Percentiles rank a stretch among this genome's conserved stretches.
Evolutionary conservation across 495 filamentous ascomycete genomes (phyloP).

Genomic region (Achaetomiella virescens): DNA sequence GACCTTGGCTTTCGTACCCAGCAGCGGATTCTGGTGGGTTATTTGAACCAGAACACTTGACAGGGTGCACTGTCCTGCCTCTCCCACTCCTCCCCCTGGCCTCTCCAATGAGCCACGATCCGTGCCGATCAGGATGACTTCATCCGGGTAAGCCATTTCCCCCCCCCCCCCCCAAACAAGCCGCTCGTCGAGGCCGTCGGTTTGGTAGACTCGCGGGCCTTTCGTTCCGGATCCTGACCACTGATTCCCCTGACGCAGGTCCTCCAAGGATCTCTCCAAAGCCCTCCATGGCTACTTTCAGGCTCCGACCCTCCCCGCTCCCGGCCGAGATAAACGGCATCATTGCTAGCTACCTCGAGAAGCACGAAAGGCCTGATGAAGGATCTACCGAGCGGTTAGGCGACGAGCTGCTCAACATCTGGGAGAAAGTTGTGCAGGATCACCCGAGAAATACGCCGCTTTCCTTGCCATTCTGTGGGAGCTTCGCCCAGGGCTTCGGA

Average conservation of each 20-base stretch:
- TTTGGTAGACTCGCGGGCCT: not conserved
- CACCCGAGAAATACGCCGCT: conserved; percentile 46
- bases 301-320: conserved; percentile 49
- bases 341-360: conserved; percentile 56
- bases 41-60: no score
- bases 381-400: conserved; percentile 55
- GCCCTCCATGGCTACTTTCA: conserved; percentile 50
- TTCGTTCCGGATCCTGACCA: conserved; percentile 1
- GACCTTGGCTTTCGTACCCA: not conserved
- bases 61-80: no score
- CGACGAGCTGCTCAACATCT: conserved; percentile 58
- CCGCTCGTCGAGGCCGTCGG: not conserved
- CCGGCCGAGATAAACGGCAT: conserved; percentile 52
- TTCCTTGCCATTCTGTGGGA: conserved; percentile 57
- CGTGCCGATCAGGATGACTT: conserved; percentile 28
- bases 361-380: conserved; percentile 52
- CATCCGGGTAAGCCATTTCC: conserved; percentile 25
- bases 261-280: conserved; percentile 55
- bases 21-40: no score
- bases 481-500: conserved; percentile 52
- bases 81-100: not conserved
- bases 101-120: conserved; percentile 14
- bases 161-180: not conserved
- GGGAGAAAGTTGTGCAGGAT: conserved; percentile 49
- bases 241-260: conserved; percentile 15